These are phyloP conservation scores for Ophiostoma pallidulum DNA, from an alignment of 2,329 filamentous ascomycete genomes.

Conservation along the genomic window DNA sequence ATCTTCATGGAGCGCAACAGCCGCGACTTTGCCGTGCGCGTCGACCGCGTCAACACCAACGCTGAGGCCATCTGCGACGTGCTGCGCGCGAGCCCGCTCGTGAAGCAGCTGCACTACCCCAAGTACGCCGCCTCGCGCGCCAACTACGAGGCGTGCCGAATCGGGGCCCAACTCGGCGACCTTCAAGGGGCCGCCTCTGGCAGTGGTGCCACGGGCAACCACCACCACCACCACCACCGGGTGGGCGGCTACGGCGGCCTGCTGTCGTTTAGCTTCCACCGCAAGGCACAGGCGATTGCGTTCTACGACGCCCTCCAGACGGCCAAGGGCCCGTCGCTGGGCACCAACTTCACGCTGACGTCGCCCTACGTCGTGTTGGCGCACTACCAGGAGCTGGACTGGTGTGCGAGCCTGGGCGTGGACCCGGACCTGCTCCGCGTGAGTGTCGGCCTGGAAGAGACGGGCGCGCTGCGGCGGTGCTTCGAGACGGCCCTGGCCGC, in stretches of 20 bases:
- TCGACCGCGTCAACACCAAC: constrained; percentile 76
- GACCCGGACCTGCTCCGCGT: constrained; percentile 72
- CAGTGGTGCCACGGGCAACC: too few species aligned
- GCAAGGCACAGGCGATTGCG: constrained; percentile 57
- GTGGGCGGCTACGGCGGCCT: constrained; percentile 83
- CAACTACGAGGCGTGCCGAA: constrained; percentile 64
- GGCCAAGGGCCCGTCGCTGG: constrained; percentile 86
- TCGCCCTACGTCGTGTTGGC: constrained; percentile 88
- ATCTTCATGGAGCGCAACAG: constrained; percentile 96
- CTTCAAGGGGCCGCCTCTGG: too few species aligned
- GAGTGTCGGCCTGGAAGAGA: constrained; percentile 83
- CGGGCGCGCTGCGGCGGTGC: constrained; percentile 49
- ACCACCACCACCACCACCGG: constrained; percentile 65
- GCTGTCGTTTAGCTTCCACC: constrained; percentile 72
- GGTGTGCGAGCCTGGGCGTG: constrained; percentile 75
- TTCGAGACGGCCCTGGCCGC: constrained; percentile 64
- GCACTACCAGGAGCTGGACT: constrained; percentile 86
- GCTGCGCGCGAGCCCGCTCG: constrained; percentile 48
- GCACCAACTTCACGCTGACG: constrained; percentile 91
- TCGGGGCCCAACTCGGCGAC: constrained; percentile 44
- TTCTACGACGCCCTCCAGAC: constrained; percentile 85
- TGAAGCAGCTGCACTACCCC: constrained; percentile 81
- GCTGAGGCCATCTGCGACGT: constrained; percentile 74
- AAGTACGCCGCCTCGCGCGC: constrained; percentile 51
- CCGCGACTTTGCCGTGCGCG: constrained; percentile 75